Percentiles rank a stretch among this genome's conserved stretches.
Evolutionary conservation across 495 filamentous ascomycete genomes (phyloP).

Genomic region (Staphylotrichum tortipilum): DNA sequence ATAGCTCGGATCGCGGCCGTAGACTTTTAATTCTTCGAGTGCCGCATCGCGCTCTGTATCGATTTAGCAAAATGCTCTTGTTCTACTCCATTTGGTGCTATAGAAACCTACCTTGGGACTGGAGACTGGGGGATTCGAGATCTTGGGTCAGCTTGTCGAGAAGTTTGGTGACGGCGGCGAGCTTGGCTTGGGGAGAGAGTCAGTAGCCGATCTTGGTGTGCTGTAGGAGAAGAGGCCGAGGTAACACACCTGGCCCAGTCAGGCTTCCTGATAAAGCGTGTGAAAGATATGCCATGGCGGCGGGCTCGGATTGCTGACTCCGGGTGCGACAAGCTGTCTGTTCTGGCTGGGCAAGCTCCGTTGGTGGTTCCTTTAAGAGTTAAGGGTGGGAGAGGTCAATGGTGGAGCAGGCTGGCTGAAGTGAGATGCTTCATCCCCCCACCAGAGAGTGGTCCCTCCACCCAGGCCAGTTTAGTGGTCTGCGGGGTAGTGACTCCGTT

Average conservation of each 20-base stretch:
- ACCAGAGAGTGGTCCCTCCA: too few relatives aligned
- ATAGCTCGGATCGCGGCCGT: constrained; percentile 60
- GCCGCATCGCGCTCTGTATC: constrained; percentile 49
- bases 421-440: too few relatives aligned
- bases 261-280: neutral
- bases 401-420: too few relatives aligned
- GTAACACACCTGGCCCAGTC: neutral
- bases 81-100: neutral
- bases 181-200: constrained; percentile 51
- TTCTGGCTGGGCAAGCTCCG: too few relatives aligned
- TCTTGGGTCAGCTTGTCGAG: constrained; percentile 52
- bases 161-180: constrained; percentile 52
- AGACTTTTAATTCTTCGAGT: constrained; percentile 70
- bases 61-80: neutral
- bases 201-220: constrained; percentile 2
- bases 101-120: constrained; percentile 45
- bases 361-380: too few relatives aligned
- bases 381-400: too few relatives aligned
- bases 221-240: neutral
- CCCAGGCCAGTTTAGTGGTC: too few relatives aligned
- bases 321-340: too few relatives aligned
- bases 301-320: too few relatives aligned
- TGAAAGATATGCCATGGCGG: too few relatives aligned
- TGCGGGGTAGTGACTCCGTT: too few relatives aligned
- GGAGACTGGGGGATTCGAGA: constrained; percentile 44